A percentile compares a stretch with the other conserved stretches of the same genome.
Evolutionary conservation across 495 filamentous ascomycete genomes (phyloP).

Genomic region (Penicillium simplicissimum): DNA sequence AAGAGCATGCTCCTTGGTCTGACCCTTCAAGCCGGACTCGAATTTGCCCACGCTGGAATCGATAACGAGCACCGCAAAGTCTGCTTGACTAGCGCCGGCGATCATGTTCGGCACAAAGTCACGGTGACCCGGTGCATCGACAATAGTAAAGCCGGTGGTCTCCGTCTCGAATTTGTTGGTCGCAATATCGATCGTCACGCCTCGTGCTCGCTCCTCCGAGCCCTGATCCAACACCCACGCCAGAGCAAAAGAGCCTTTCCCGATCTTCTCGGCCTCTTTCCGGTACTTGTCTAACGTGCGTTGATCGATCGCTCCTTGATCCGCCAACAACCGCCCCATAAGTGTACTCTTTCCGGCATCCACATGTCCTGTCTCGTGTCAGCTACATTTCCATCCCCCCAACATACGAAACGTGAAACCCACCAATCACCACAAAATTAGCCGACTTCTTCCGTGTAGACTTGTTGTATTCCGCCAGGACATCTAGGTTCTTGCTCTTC

Average conservation of each 20-base stretch:
- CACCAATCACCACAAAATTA: slow-evolving; percentile 95
- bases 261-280: slow-evolving; percentile 85
- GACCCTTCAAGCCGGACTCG: slow-evolving; percentile 88
- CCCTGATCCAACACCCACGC: slow-evolving; percentile 96
- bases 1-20: slow-evolving; percentile 91
- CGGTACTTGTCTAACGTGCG: slow-evolving; percentile 84
- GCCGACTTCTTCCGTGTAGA: slow-evolving; percentile 74
- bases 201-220: slow-evolving; percentile 79
- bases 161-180: slow-evolving; percentile 91
- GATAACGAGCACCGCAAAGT: slow-evolving; percentile 93
- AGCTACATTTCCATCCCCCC: background rate
- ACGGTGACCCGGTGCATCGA: slow-evolving; percentile 90
- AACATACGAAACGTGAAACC: slow-evolving; percentile 16
- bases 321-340: slow-evolving; percentile 92
- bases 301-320: slow-evolving; percentile 83
- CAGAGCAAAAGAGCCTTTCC: slow-evolving; percentile 92
- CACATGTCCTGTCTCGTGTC: slow-evolving; percentile 69
- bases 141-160: slow-evolving; percentile 83
- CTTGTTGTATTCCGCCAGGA: slow-evolving; percentile 77
- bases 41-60: slow-evolving; percentile 87
- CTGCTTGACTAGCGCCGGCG: slow-evolving; percentile 90
- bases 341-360: slow-evolving; percentile 97
- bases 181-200: slow-evolving; percentile 97
- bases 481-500: slow-evolving; percentile 85
- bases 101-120: slow-evolving; percentile 99